Evolutionary conservation across 2,329 filamentous ascomycete genomes (phyloP), one percentile per base, ranked within the genome.

Genomic region (Alternaria tenuissima): DNA sequence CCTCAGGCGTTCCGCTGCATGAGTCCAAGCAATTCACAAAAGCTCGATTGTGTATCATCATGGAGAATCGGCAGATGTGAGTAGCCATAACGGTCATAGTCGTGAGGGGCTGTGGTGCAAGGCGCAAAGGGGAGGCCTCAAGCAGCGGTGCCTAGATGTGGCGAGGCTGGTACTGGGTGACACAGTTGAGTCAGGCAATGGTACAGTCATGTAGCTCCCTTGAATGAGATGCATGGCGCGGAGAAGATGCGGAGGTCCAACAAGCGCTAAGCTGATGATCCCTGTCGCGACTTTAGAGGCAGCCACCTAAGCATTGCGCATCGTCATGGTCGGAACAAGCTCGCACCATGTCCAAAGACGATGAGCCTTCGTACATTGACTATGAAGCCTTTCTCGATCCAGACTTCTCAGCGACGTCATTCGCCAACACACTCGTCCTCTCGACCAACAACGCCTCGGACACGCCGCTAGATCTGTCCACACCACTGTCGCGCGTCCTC

Each of bases 361-460:
- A 74, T 44, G 89, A 90, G 59, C 86, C 89, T 41, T 95, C 92
- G 8, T 99, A 99, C 81, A 94, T 99, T 75, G 94, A 98, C 86
- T 96, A 97, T 81, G 93, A 96, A 77, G 87, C 92, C 65, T 96
- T 99, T 73, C 87, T 97, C 66, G 87, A 90, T 49, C 91, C 93
- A 11, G 83, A 86, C 63, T 99, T 99, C 82, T 91, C 89, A 22
- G 87, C 94, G 6, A 84, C 91, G 20, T 81, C 86, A 16, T 97
- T 98, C 75, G 94, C 95, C 70, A 97, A 98, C 78, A 87, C 88
- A 26, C 88, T 99, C 60, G 91, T 98, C 49, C 88, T 94, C 58
- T 86, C 89, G 39, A 98, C 94, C 56, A 98, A 98, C 83, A 96
- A 97, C 81, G 86, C 93, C 59, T 92, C 90, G 68, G 95, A 98